Conservation (phyloP, 2,329 filamentous ascomycete species). For the Epichloe glyceriae region DNA sequence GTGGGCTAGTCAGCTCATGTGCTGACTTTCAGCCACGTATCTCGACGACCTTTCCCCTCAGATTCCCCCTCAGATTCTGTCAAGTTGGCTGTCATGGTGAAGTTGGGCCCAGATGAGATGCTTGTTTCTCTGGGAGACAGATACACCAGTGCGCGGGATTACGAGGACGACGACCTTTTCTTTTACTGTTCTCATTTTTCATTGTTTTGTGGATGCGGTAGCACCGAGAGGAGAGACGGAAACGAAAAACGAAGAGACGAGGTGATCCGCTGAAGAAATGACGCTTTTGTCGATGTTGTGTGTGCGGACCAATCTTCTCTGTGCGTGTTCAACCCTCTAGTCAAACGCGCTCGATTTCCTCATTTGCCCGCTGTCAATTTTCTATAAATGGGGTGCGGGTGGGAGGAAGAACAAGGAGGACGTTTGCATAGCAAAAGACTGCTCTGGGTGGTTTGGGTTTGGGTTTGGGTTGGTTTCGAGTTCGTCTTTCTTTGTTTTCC, state of each 20-base stretch:
- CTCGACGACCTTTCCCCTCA: not conserved
- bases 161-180: not conserved
- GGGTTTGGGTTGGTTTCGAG: not conserved
- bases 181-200: not conserved
- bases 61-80: not conserved
- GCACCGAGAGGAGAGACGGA: not conserved
- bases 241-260: not conserved
- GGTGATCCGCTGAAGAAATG: not conserved
- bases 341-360: not conserved
- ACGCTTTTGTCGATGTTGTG: not conserved
- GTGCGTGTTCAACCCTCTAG: not conserved
- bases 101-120: not conserved
- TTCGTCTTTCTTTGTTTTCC: not conserved
- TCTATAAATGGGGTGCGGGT: not conserved
- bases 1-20: not conserved
- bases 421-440: slow-evolving; percentile 1
- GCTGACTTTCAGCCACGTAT: not conserved
- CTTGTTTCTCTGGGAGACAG: not conserved
- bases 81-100: not conserved
- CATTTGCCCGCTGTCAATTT: not conserved
- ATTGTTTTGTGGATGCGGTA: not conserved
- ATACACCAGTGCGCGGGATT: not conserved
- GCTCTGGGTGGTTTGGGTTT: not conserved
- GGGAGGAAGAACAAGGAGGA: not conserved
- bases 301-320: not conserved